phyloP scores from a whole-genome alignment of 2,329 filamentous ascomycete species.

The Fusarium anthophilum region DNA sequence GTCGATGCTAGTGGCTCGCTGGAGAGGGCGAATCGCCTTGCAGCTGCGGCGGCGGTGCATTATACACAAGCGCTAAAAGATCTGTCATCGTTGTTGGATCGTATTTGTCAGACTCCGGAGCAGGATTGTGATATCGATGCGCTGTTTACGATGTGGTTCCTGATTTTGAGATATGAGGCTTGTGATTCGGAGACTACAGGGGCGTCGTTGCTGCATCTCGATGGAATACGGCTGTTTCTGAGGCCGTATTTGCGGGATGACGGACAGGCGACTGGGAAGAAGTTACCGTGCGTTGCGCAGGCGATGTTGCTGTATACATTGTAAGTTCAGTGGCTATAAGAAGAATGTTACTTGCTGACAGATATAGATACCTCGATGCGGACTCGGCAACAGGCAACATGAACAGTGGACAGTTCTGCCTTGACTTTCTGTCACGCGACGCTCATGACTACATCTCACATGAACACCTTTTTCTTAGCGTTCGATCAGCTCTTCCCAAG shows the following conservation, averaged over 20 bases:
- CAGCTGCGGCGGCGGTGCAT: conserved; percentile 10
- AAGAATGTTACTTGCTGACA: not conserved
- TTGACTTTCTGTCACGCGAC: conserved; percentile 33
- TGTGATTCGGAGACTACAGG: conserved; percentile 25
- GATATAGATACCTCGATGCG: conserved; percentile 25
- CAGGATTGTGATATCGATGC: conserved; percentile 24
- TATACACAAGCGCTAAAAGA: conserved; percentile 32
- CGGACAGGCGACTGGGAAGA: not conserved
- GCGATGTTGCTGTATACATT: conserved; percentile 30
- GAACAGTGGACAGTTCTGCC: conserved; percentile 27
- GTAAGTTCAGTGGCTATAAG: not conserved
- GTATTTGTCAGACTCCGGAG: conserved; percentile 15
- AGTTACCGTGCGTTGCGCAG: conserved; percentile 28
- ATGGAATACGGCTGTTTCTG: conserved; percentile 31
- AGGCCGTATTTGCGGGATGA: conserved; percentile 20
- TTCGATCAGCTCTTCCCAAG: conserved; percentile 31
- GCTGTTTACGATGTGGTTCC: conserved; percentile 37
- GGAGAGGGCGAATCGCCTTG: conserved; percentile 15
- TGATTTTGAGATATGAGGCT: conserved; percentile 30
- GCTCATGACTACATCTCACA: conserved; percentile 36
- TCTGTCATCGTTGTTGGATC: conserved; percentile 24
- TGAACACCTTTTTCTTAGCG: conserved; percentile 29
- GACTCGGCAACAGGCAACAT: conserved; percentile 28
- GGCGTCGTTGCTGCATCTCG: conserved; percentile 27
- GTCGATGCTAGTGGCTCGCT: not conserved